These are phyloP conservation scores for Agaricus blazei DNA, from an alignment of 768 basidiomycete genomes.

Conservation along the genomic window DNA sequence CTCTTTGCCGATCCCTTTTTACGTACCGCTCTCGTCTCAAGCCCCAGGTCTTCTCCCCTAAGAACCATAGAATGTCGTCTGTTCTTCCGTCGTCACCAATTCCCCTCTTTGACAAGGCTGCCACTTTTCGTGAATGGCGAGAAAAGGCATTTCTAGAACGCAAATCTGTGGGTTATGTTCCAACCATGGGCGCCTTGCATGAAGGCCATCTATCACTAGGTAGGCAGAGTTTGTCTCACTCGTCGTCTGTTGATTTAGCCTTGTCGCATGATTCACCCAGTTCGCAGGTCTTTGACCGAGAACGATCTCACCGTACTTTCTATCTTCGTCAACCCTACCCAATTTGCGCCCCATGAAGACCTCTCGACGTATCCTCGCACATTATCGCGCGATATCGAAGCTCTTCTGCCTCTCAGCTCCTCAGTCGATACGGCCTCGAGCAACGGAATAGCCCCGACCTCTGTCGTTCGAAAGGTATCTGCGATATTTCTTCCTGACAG, in stretches of 20 bases:
- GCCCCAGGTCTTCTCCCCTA: not conserved
- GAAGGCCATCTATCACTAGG: constrained; percentile 90
- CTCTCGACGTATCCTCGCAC: constrained; percentile 89
- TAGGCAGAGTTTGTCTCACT: constrained; percentile 23
- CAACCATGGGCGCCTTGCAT: constrained; percentile 97
- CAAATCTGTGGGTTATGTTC: constrained; percentile 85
- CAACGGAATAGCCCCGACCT: not conserved
- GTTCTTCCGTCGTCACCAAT: constrained; percentile 31
- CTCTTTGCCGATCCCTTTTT: not conserved
- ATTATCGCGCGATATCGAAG: constrained; percentile 64
- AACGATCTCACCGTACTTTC: constrained; percentile 90
- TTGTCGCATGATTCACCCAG: constrained; percentile 35
- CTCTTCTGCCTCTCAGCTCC: constrained; percentile 25
- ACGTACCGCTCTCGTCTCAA: not conserved
- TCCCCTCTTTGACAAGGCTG: constrained; percentile 54
- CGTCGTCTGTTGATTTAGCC: constrained; percentile 17
- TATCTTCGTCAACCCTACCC: constrained; percentile 97
- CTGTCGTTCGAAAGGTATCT: constrained; percentile 35
- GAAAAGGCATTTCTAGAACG: constrained; percentile 47
- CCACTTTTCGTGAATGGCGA: constrained; percentile 72
- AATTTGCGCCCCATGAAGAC: constrained; percentile 96
- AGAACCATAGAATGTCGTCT: constrained; percentile 12
- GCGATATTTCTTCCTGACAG: constrained; percentile 80
- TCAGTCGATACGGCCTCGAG: constrained; percentile 15
- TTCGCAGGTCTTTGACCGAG: constrained; percentile 65